These are phyloP conservation scores for Pseudocercospora musae DNA, from an alignment of 2,329 filamentous ascomycete genomes.

Conservation along the genomic window DNA sequence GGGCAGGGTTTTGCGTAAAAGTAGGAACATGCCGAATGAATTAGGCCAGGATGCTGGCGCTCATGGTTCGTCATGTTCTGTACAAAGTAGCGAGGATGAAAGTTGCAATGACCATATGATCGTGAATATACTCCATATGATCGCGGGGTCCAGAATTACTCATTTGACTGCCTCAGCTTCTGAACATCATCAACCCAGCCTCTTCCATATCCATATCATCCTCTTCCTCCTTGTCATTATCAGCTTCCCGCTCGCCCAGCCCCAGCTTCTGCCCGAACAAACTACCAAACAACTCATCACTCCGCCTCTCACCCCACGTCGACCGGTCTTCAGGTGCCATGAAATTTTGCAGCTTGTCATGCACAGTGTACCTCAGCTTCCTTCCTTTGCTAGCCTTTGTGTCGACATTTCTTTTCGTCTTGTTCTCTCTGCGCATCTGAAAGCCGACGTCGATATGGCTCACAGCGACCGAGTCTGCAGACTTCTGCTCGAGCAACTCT, in stretches of 20 bases:
- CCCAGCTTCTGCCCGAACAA: slow-evolving; percentile 47
- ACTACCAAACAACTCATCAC: slow-evolving; percentile 59
- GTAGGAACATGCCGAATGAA: slow-evolving; percentile 48
- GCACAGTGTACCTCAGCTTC: slow-evolving; percentile 89
- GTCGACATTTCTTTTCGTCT: slow-evolving; percentile 82
- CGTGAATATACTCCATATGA: too few relatives aligned
- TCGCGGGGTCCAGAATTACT: too few relatives aligned
- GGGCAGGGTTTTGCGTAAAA: background rate
- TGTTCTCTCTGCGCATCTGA: slow-evolving; percentile 65
- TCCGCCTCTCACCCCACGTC: slow-evolving; percentile 74
- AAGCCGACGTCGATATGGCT: slow-evolving; percentile 38
- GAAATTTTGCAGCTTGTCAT: slow-evolving; percentile 97
- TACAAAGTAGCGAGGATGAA: too few relatives aligned
- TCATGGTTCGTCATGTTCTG: too few relatives aligned
- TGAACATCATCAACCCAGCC: slow-evolving; percentile 34
- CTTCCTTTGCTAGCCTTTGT: slow-evolving; percentile 92
- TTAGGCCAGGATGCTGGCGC: slow-evolving; percentile 63
- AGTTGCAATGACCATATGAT: too few relatives aligned
- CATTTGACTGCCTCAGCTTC: too few relatives aligned
- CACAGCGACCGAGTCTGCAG: slow-evolving; percentile 51
- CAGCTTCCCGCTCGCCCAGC: slow-evolving; percentile 43
- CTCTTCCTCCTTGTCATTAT: slow-evolving; percentile 34
- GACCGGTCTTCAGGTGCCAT: slow-evolving; percentile 88
- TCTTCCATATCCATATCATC: slow-evolving; percentile 24
- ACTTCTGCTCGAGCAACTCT: slow-evolving; percentile 84